Percentiles rank a stretch among this genome's conserved stretches.
These are phyloP conservation scores for Gossypium arboreum DNA, from an alignment of 345 rosid genomes.

Conservation along the genomic window DNA sequence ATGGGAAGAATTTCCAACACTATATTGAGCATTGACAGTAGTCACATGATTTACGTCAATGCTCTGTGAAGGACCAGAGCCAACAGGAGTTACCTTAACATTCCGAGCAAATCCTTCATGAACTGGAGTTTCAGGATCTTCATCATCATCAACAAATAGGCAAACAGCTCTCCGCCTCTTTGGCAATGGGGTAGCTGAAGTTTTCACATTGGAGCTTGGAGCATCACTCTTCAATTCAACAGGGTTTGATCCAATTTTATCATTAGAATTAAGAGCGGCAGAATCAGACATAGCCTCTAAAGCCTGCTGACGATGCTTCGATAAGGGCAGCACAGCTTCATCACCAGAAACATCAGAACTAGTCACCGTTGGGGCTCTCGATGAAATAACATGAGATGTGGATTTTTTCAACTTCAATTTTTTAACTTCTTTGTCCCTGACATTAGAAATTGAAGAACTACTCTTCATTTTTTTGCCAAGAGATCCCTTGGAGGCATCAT, in stretches of 20 bases:
- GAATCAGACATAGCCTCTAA: conserved; percentile 60
- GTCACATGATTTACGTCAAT: conserved; percentile 25
- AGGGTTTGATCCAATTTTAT: conserved; percentile 38
- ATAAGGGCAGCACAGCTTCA: conserved; percentile 50
- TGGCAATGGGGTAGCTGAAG: conserved; percentile 35
- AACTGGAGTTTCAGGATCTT: conserved; percentile 77
- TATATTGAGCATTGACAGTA: conserved; percentile 26
- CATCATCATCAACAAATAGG: conserved; percentile 58
- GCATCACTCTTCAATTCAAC: conserved; percentile 32
- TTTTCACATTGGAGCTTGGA: conserved; percentile 35
- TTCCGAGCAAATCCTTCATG: conserved; percentile 48
- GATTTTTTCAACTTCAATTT: conserved; percentile 24
- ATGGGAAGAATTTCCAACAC: conserved; percentile 30
- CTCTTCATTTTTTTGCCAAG: conserved; percentile 25
- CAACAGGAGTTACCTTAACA: conserved; percentile 29
- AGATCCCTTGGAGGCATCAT: conserved; percentile 25
- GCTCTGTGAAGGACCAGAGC: conserved; percentile 32
- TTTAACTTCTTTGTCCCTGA: conserved; percentile 32
- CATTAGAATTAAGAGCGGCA: conserved; percentile 36
- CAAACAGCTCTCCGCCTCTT: conserved; percentile 76
- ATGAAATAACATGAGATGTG: conserved; percentile 30
- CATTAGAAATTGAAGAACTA: conserved; percentile 31
- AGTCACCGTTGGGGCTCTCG: conserved; percentile 37
- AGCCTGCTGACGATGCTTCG: conserved; percentile 55
- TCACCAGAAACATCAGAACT: conserved; percentile 45